These are phyloP conservation scores for Trametopsis cervina DNA, from an alignment of 768 basidiomycete genomes.

Conservation along the genomic window DNA sequence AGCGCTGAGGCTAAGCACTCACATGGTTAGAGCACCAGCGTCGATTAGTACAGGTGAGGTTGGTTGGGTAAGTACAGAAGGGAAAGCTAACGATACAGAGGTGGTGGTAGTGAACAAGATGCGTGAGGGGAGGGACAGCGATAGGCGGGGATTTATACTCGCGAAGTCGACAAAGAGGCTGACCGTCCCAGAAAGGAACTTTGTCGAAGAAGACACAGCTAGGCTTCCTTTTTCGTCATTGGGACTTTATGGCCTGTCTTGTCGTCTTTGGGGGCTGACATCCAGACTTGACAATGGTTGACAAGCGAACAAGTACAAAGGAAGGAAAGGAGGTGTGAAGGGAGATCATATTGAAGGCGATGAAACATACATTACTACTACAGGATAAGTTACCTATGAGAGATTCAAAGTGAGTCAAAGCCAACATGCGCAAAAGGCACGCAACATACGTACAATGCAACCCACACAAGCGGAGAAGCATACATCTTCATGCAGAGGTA, in stretches of 20 bases:
- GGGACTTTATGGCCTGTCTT: background rate
- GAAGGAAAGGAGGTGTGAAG: background rate
- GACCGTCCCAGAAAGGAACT: background rate
- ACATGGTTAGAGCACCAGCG: too few species aligned
- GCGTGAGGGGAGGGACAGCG: background rate
- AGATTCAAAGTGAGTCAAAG: too few species aligned
- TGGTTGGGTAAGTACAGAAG: background rate
- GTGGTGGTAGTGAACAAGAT: background rate
- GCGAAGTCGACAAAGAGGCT: background rate
- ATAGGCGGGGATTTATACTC: background rate
- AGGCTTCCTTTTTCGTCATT: background rate
- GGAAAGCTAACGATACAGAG: background rate
- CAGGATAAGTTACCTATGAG: background rate
- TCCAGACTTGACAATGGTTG: too few species aligned
- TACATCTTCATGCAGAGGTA: constrained; percentile 13
- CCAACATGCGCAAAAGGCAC: too few species aligned
- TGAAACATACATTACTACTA: background rate
- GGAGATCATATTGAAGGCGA: background rate
- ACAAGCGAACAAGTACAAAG: background rate
- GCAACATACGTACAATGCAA: background rate
- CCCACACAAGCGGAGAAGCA: background rate
- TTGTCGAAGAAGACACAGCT: background rate
- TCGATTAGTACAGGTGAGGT: too few species aligned
- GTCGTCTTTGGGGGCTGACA: too few species aligned
- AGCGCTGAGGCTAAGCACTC: too few species aligned